phyloP scores from a whole-genome alignment of 2,329 filamentous ascomycete species.

The Aspergillus terreus region DNA sequence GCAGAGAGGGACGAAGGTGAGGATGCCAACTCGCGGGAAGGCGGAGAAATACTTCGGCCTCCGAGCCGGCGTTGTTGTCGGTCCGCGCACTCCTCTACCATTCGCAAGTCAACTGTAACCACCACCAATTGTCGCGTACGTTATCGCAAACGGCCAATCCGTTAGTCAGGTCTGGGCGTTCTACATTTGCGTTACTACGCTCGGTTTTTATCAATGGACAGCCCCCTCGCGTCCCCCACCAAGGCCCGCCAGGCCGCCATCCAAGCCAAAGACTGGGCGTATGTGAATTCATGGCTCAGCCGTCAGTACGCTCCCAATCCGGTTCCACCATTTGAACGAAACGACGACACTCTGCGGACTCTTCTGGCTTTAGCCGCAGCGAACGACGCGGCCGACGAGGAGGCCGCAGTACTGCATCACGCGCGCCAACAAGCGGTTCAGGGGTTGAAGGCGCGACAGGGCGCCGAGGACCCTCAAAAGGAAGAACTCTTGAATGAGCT shows the following conservation, averaged over 20 bases:
- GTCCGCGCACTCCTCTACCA: not conserved
- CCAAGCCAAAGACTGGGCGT: slow-evolving; percentile 86
- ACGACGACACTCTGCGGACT: slow-evolving; percentile 73
- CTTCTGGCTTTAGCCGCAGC: slow-evolving; percentile 69
- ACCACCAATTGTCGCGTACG: not conserved
- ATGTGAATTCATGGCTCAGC: slow-evolving; percentile 77
- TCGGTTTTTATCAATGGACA: slow-evolving; percentile 22
- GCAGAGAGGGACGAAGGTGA: not conserved
- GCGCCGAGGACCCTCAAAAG: slow-evolving; percentile 28
- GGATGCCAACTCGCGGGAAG: slow-evolving; percentile 12
- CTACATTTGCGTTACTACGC: too few species aligned
- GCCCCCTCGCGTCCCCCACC: slow-evolving; percentile 56
- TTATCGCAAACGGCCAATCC: too few species aligned
- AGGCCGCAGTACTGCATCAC: slow-evolving; percentile 31
- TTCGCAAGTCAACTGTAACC: not conserved
- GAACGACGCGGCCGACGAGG: slow-evolving; percentile 65
- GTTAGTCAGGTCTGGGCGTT: too few species aligned
- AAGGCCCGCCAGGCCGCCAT: slow-evolving; percentile 72
- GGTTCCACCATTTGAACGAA: slow-evolving; percentile 77
- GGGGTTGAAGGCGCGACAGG: slow-evolving; percentile 28
- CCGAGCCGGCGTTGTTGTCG: not conserved
- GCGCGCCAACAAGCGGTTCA: slow-evolving; percentile 35
- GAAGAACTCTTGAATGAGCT: slow-evolving; percentile 50
- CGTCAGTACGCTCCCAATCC: slow-evolving; percentile 63
- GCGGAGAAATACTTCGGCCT: slow-evolving; percentile 2